Evolutionary conservation across 805 yeast species (phyloP).

Genomic region (Scheffersomyces lignosus): DNA sequence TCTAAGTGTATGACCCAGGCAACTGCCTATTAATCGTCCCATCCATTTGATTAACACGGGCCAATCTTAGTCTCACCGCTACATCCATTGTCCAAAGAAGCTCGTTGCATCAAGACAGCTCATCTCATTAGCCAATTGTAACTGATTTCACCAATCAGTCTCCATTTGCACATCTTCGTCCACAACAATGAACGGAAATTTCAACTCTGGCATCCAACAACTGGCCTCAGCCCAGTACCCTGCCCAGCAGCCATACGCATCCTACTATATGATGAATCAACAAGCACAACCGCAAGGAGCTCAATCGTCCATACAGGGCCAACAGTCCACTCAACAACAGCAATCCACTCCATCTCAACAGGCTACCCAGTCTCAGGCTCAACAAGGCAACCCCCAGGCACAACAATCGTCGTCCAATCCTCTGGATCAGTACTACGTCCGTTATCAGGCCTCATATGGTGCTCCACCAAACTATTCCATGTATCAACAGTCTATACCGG

Average conservation of each 20-base stretch:
- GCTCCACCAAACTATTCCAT: constrained; percentile 18
- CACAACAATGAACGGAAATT: constrained; percentile 9
- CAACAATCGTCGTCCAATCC: constrained; percentile 8
- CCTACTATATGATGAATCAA: constrained; percentile 10
- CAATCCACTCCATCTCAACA: constrained; percentile 9
- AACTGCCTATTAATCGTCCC: too few species aligned
- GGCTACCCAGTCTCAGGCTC: neutral
- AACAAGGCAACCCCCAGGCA: neutral
- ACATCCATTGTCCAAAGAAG: too few species aligned
- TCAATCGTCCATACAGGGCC: constrained; percentile 8
- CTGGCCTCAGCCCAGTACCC: constrained; percentile 5
- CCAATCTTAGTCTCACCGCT: too few species aligned
- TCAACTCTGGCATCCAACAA: constrained; percentile 5
- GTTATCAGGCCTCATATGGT: constrained; percentile 31
- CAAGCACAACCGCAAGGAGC: constrained; percentile 9
- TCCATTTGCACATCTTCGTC: neutral
- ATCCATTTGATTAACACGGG: too few species aligned
- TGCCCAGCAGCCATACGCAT: constrained; percentile 11
- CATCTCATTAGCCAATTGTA: too few species aligned
- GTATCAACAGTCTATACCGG: constrained; percentile 22
- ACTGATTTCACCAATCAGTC: too few species aligned
- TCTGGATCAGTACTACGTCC: constrained; percentile 10
- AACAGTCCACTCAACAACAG: constrained; percentile 9
- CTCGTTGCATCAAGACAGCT: too few species aligned
- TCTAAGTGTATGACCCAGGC: too few species aligned